Percentiles rank a stretch among this genome's conserved stretches.
Conservation (phyloP, 2,329 filamentous ascomycete species). For the Colletotrichum tanaceti region DNA sequence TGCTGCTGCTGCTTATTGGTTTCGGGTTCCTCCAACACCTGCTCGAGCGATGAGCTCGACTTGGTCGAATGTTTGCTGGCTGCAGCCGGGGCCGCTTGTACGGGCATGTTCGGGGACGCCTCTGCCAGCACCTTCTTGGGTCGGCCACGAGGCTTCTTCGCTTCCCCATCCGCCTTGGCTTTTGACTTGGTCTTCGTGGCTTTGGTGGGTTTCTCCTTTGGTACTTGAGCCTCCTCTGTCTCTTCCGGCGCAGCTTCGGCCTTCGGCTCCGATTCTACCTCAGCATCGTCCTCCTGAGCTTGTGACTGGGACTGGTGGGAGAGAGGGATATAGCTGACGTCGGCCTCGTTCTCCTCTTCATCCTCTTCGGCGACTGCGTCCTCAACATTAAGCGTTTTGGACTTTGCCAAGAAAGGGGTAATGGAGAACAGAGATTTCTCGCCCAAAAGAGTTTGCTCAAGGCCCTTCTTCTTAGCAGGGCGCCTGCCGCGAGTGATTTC, state of each 20-base stretch:
- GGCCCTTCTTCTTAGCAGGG: constrained; percentile 66
- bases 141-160: constrained; percentile 57
- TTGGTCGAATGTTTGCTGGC: constrained; percentile 48
- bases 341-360: constrained; percentile 46
- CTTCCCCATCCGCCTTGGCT: constrained; percentile 16
- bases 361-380: constrained; percentile 50
- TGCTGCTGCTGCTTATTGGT: neutral
- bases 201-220: constrained; percentile 39
- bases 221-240: constrained; percentile 32
- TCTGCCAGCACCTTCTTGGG: constrained; percentile 61
- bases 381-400: constrained; percentile 62
- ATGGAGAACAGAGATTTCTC: constrained; percentile 95
- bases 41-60: constrained; percentile 51
- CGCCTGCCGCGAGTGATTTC: constrained; percentile 55
- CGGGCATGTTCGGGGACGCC: constrained; percentile 57
- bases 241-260: constrained; percentile 11
- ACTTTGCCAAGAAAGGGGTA: constrained; percentile 89
- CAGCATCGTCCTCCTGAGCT: constrained; percentile 17
- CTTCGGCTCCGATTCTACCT: constrained; percentile 26
- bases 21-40: constrained; percentile 54
- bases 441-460: constrained; percentile 71
- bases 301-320: constrained; percentile 26
- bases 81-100: constrained; percentile 34
- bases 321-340: constrained; percentile 38
- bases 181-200: constrained; percentile 45